phyloP scores from a whole-genome alignment of 345 rosid genomes.

The Rhodomyrtus tomentosa region DNA sequence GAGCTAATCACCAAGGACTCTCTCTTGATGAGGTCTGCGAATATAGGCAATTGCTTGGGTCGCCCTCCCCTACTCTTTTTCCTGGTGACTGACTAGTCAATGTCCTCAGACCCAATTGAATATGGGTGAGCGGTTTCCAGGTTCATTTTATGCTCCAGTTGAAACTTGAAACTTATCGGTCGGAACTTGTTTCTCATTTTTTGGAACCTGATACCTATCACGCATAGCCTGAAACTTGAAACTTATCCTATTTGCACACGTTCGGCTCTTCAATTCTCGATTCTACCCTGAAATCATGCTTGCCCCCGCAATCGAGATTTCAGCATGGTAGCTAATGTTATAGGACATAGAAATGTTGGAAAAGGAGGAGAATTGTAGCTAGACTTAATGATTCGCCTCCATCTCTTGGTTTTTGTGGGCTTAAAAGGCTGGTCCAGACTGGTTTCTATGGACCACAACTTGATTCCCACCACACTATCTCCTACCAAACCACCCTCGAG shows the following conservation, averaged over 20 bases:
- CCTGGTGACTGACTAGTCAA: not conserved
- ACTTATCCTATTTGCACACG: too few species aligned
- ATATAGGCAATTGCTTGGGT: too few species aligned
- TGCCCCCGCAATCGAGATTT: not conserved
- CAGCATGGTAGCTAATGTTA: not conserved
- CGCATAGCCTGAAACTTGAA: too few species aligned
- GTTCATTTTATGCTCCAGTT: too few species aligned
- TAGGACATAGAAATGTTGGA: not conserved
- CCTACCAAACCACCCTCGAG: not conserved
- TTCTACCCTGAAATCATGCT: too few species aligned
- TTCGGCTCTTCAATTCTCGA: too few species aligned
- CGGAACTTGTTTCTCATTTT: too few species aligned
- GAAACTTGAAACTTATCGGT: too few species aligned
- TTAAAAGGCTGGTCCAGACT: not conserved
- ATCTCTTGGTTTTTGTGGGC: not conserved
- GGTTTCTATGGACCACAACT: not conserved
- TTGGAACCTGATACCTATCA: too few species aligned
- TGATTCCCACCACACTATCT: not conserved
- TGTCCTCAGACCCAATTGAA: not conserved
- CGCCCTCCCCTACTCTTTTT: not conserved
- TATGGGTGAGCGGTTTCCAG: too few species aligned
- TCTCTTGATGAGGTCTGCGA: not conserved
- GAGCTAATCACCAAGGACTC: not conserved
- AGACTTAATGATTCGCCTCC: not conserved
- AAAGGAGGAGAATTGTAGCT: not conserved